Conservation (phyloP, 129 eudicot genomes). For the Ambrosia trifida region DNA sequence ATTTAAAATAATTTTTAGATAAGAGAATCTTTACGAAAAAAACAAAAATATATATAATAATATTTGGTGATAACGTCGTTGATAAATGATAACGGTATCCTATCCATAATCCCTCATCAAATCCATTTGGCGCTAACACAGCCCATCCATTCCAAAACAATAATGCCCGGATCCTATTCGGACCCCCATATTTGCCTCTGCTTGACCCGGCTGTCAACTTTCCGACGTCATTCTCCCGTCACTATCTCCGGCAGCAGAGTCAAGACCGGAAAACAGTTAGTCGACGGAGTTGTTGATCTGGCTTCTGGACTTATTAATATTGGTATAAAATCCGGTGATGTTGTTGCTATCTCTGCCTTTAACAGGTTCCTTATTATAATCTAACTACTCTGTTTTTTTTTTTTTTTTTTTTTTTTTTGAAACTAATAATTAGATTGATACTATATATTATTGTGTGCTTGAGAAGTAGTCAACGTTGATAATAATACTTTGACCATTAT, state of each 20-base stretch:
- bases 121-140: slow-evolving; percentile 37
- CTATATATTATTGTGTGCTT: neutral
- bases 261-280: slow-evolving; percentile 67
- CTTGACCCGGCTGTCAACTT: slow-evolving; percentile 59
- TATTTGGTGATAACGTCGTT: neutral
- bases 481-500: too few relatives aligned
- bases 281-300: slow-evolving; percentile 51
- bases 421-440: neutral
- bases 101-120: slow-evolving; percentile 1
- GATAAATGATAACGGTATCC: neutral
- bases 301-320: slow-evolving; percentile 55
- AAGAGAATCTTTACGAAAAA: neutral
- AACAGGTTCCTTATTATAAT: slow-evolving; percentile 51
- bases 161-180: slow-evolving; percentile 40
- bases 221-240: slow-evolving; percentile 53
- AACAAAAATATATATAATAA: neutral
- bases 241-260: slow-evolving; percentile 46
- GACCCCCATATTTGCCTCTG: slow-evolving; percentile 85
- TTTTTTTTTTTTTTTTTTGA: neutral
- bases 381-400: neutral
- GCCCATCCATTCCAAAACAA: slow-evolving; percentile 27
- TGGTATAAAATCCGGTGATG: slow-evolving; percentile 64
- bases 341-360: slow-evolving; percentile 71
- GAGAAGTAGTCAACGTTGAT: neutral
- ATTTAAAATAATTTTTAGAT: neutral